Evolutionary conservation across 2,329 filamentous ascomycete species (phyloP).

Genomic region (Trichoderma pleuroti): DNA sequence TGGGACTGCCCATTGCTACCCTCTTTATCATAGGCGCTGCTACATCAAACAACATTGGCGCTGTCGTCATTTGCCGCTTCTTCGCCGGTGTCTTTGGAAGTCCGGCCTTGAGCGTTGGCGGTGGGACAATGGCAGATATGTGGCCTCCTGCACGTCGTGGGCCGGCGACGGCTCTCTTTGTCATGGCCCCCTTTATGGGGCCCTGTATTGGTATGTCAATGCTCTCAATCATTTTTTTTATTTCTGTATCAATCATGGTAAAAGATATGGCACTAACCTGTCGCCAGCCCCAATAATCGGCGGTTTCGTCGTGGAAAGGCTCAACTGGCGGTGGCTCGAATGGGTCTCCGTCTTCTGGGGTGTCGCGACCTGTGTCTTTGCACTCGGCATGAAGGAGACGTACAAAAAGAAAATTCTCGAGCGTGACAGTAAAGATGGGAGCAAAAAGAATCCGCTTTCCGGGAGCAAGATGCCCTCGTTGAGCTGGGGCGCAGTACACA

Average conservation of each 20-base stretch:
- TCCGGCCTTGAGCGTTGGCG: constrained; percentile 71
- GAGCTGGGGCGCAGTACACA: constrained; percentile 7
- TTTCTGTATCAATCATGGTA: background rate
- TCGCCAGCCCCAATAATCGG: constrained; percentile 20
- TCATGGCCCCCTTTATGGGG: constrained; percentile 21
- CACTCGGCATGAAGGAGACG: constrained; percentile 7
- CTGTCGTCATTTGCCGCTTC: constrained; percentile 68
- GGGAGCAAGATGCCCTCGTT: background rate
- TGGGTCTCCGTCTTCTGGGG: constrained; percentile 24
- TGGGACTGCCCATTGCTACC: constrained; percentile 63
- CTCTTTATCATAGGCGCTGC: constrained; percentile 64
- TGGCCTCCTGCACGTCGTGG: constrained; percentile 14
- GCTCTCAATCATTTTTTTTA: background rate
- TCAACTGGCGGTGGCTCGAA: constrained; percentile 26
- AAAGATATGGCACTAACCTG: background rate
- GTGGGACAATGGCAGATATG: constrained; percentile 66
- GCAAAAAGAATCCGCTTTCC: background rate
- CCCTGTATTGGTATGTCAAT: constrained; percentile 19
- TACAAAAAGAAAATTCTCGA: constrained; percentile 10
- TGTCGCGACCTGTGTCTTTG: background rate
- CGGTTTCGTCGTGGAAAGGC: constrained; percentile 13
- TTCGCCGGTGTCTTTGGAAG: constrained; percentile 67
- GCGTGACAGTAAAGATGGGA: background rate
- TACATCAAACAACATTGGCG: constrained; percentile 59
- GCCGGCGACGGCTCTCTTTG: constrained; percentile 9